phyloP scores from a whole-genome alignment of 345 rosid genomes.

The Clausena lansium region DNA sequence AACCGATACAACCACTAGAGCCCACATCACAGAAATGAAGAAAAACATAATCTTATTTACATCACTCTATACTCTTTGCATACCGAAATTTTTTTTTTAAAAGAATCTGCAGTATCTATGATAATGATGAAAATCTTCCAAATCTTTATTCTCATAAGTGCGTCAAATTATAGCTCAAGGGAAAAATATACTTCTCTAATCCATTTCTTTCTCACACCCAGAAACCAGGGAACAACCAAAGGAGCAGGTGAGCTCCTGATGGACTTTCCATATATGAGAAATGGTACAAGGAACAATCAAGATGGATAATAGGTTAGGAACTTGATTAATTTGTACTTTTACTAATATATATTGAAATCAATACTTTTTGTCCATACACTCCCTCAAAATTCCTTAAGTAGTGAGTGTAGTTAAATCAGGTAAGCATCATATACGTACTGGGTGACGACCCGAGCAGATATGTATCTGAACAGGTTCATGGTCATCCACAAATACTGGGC shows the following conservation, averaged over 20 bases:
- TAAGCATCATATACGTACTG: slow-evolving; percentile 47
- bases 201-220: neutral
- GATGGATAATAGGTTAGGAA: neutral
- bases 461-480: slow-evolving; percentile 70
- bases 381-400: neutral
- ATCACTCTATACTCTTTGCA: neutral
- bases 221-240: neutral
- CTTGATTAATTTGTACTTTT: neutral
- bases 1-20: neutral
- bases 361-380: neutral
- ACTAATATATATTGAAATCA: neutral
- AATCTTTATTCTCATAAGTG: neutral
- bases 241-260: neutral
- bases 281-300: neutral
- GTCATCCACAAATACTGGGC: slow-evolving; percentile 65
- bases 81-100: neutral
- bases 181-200: neutral
- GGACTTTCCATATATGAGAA: neutral
- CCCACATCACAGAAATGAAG: neutral
- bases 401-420: neutral
- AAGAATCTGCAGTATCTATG: neutral
- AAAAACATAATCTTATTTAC: neutral
- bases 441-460: slow-evolving; percentile 81
- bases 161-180: neutral
- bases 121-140: neutral